Conservation (phyloP, 805 yeast species). For the Monosporozyma servazzii region DNA sequence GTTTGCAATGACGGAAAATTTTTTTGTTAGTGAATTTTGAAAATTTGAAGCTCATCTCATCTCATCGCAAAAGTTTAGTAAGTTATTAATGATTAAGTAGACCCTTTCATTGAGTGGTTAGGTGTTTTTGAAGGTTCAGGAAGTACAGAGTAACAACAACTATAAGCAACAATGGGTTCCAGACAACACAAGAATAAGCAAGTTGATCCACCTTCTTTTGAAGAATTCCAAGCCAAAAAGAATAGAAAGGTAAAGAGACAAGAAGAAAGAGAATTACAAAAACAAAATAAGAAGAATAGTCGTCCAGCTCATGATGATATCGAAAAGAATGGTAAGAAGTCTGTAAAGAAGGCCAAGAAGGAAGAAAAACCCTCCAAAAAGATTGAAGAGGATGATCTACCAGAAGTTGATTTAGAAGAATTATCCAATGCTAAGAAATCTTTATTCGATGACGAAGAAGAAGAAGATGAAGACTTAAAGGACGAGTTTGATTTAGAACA, state of each 20-base stretch:
- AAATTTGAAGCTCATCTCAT: conserved; percentile 6
- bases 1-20: conserved; percentile 8
- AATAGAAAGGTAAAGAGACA: conserved; percentile 31
- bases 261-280: conserved; percentile 20
- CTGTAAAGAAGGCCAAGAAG: conserved; percentile 13
- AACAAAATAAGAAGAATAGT: conserved; percentile 17
- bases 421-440: conserved; percentile 61
- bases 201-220: conserved; percentile 82
- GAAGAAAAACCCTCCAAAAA: conserved; percentile 9
- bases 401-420: conserved; percentile 61
- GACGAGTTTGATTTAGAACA: conserved; percentile 55
- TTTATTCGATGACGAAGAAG: conserved; percentile 50
- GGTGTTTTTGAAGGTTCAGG: neutral
- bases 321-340: conserved; percentile 9
- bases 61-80: conserved; percentile 8
- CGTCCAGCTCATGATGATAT: conserved; percentile 13
- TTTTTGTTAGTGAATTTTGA: conserved; percentile 1
- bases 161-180: conserved; percentile 53
- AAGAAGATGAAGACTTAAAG: conserved; percentile 23
- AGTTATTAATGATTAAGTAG: neutral
- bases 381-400: conserved; percentile 36
- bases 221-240: conserved; percentile 61
- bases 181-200: conserved; percentile 90
- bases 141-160: neutral
- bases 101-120: neutral